Conservation (phyloP, 2,329 filamentous ascomycete species). For the Fusarium anthophilum region DNA sequence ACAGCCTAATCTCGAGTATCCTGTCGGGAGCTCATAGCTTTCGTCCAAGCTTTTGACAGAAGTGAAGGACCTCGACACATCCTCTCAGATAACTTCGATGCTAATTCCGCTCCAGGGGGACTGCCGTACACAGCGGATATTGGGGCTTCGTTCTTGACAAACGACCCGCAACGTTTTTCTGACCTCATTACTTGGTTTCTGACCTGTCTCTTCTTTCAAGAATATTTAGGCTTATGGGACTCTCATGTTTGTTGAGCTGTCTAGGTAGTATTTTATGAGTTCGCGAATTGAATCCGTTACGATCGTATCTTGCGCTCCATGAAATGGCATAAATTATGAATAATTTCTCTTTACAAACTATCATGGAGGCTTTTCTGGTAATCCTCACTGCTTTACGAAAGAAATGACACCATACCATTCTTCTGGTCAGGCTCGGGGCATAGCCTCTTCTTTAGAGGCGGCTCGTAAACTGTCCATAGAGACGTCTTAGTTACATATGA, state of each 20-base stretch:
- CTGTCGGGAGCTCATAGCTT: too few relatives aligned
- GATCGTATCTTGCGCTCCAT: too few relatives aligned
- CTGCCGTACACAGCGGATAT: background rate
- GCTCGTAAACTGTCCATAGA: background rate
- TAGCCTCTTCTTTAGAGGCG: accelerated
- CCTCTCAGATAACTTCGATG: background rate
- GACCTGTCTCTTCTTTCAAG: too few relatives aligned
- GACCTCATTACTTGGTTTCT: too few relatives aligned
- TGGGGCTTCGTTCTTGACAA: background rate
- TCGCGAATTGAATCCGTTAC: too few relatives aligned
- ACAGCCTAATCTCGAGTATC: background rate
- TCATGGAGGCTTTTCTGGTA: accelerated
- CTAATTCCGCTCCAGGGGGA: background rate
- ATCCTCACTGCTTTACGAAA: background rate
- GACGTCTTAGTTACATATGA: background rate
- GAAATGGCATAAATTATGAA: too few relatives aligned
- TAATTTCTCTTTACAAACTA: background rate
- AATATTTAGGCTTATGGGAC: background rate
- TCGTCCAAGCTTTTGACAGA: background rate
- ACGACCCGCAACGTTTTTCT: background rate
- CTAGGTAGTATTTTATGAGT: background rate
- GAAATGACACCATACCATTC: background rate
- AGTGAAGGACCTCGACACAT: accelerated
- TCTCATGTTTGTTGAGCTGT: background rate
- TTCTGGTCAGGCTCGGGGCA: accelerated